Conservation (phyloP, 495 filamentous ascomycete species). For the Penicillium chermesinum region DNA sequence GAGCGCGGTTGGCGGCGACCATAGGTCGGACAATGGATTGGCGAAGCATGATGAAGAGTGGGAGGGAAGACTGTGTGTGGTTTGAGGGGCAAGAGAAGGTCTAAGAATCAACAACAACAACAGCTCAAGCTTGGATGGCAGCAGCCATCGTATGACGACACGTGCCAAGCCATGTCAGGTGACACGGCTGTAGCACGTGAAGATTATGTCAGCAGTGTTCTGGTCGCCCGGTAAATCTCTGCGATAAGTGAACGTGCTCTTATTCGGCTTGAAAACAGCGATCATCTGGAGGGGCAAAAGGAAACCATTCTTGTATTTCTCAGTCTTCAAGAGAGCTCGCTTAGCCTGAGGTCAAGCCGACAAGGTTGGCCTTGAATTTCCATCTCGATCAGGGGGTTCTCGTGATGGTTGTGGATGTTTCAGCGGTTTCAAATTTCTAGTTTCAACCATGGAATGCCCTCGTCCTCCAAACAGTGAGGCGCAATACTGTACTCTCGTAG, state of each 20-base stretch:
- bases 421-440: neutral
- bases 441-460: neutral
- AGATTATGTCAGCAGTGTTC: conserved; percentile 11
- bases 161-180: conserved; percentile 18
- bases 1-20: conserved; percentile 43
- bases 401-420: no score
- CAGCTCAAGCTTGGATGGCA: neutral
- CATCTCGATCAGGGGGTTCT: no score
- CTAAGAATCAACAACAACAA: conserved; percentile 24
- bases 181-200: conserved; percentile 1
- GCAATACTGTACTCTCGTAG: conserved; percentile 12
- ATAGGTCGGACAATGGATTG: conserved; percentile 57
- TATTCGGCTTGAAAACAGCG: conserved; percentile 23
- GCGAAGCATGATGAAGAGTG: conserved; percentile 59
- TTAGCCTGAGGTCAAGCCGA: no score
- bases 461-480: conserved; percentile 15
- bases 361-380: no score
- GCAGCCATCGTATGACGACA: conserved; percentile 21
- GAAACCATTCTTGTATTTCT: conserved; percentile 1
- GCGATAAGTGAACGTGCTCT: conserved; percentile 26
- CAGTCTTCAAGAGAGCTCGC: neutral
- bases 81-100: no score
- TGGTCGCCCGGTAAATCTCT: conserved; percentile 18
- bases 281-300: conserved; percentile 15
- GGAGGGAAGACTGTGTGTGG: no score